Conservation (phyloP, 768 basidiomycete species). For the Asterophora parasitica region DNA sequence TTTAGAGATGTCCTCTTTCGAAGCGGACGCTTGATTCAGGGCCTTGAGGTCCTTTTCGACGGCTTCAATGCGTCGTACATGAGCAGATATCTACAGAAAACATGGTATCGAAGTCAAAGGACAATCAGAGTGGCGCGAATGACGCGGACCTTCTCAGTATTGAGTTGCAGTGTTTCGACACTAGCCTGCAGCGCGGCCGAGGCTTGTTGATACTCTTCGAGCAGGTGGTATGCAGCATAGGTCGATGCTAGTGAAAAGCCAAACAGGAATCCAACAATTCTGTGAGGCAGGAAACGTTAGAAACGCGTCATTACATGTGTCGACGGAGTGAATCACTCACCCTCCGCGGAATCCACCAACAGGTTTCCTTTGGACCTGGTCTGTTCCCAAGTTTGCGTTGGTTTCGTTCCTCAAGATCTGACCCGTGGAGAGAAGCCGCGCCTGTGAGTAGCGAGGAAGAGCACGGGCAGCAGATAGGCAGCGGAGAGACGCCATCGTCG, state of each 20-base stretch:
- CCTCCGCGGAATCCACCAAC: conserved; percentile 71
- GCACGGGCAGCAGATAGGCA: conserved; percentile 19
- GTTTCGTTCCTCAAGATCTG: conserved; percentile 38
- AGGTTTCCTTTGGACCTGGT: conserved; percentile 63
- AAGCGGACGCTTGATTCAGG: conserved; percentile 55
- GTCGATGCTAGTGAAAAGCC: conserved; percentile 90
- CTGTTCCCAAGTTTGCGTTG: conserved; percentile 47
- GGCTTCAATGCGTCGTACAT: conserved; percentile 76
- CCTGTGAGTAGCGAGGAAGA: conserved; percentile 8
- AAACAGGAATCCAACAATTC: conserved; percentile 80
- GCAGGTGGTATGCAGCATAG: conserved; percentile 78
- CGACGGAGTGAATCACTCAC: conserved; percentile 34
- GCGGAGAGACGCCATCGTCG: conserved; percentile 35
- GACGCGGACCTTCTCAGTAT: conserved; percentile 69
- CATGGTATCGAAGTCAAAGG: background rate
- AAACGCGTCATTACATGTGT: conserved; percentile 6
- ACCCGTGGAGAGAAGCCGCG: conserved; percentile 43
- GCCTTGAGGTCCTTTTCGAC: conserved; percentile 89
- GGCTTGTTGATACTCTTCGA: conserved; percentile 88
- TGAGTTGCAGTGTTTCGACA: conserved; percentile 80
- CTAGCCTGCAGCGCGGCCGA: conserved; percentile 85
- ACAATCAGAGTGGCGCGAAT: background rate
- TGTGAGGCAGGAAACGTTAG: conserved; percentile 21
- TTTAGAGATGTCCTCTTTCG: conserved; percentile 76
- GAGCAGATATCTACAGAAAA: conserved; percentile 63